These are phyloP conservation scores for Penicillium sp. DNA, from an alignment of 2,329 filamentous ascomycete genomes.

Conservation along the genomic window DNA sequence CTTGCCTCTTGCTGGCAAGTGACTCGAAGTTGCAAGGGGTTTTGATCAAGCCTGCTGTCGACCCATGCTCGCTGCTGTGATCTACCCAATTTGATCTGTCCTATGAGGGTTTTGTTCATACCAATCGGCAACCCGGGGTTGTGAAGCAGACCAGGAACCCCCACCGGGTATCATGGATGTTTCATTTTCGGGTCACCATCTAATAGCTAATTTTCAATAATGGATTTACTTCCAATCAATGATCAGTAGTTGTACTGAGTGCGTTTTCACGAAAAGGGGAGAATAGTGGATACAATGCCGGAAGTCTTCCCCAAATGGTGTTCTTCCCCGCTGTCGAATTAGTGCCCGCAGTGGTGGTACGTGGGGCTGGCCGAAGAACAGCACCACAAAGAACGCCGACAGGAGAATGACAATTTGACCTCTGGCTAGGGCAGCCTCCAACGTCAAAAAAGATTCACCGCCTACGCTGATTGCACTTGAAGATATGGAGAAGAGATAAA, in stretches of 20 bases:
- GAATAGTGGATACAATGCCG: background rate
- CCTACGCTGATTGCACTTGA: too few species aligned
- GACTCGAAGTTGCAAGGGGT: background rate
- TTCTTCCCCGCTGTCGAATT: background rate
- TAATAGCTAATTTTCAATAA: background rate
- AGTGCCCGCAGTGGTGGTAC: background rate
- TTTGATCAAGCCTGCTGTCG: background rate
- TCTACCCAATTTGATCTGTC: background rate
- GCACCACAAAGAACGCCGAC: background rate
- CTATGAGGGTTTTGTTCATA: conserved; percentile 2
- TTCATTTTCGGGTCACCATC: background rate
- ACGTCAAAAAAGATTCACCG: too few species aligned
- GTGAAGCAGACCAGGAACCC: background rate
- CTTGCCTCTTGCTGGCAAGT: background rate
- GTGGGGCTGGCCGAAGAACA: background rate
- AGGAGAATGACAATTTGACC: too few species aligned
- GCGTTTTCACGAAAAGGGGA: background rate
- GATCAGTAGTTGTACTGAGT: background rate
- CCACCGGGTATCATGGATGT: background rate
- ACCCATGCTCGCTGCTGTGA: conserved; percentile 7
- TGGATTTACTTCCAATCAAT: background rate
- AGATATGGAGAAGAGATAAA: too few species aligned
- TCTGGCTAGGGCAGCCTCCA: too few species aligned
- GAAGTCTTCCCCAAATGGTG: background rate
- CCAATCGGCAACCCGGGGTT: background rate